These are phyloP conservation scores for Tylopilus subfusipes DNA, from an alignment of 768 basidiomycete species.

Conservation along the genomic window DNA sequence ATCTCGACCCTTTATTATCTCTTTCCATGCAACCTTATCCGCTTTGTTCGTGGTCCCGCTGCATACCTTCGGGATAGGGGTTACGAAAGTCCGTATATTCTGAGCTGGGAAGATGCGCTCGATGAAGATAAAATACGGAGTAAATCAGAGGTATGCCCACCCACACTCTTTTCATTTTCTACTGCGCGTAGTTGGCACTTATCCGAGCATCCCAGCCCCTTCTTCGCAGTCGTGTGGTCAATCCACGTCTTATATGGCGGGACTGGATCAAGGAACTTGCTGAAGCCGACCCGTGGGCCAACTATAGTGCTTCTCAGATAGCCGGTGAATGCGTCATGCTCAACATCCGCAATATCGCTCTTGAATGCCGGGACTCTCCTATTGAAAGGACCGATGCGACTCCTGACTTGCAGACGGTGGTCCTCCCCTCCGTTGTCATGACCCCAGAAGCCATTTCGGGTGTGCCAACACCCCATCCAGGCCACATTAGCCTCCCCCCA, in stretches of 20 bases:
- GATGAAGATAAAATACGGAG: conserved; percentile 68
- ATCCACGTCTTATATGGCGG: conserved; percentile 67
- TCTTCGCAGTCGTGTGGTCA: conserved; percentile 67
- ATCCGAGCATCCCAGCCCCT: conserved; percentile 44
- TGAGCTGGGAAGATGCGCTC: conserved; percentile 67
- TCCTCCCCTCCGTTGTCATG: conserved; percentile 5
- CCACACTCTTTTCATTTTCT: background rate
- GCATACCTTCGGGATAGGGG: conserved; percentile 54
- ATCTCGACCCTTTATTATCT: conserved; percentile 85
- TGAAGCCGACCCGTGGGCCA: conserved; percentile 63
- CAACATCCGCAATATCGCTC: conserved; percentile 52
- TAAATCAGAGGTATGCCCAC: conserved; percentile 59
- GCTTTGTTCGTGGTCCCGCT: conserved; percentile 69
- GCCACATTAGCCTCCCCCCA: conserved; percentile 34
- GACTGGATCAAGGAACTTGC: conserved; percentile 63
- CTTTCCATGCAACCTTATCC: conserved; percentile 84
- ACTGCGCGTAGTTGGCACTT: conserved; percentile 1
- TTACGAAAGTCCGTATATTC: conserved; percentile 57
- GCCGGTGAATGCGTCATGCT: conserved; percentile 68
- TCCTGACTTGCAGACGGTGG: conserved; percentile 4
- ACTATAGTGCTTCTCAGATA: conserved; percentile 58
- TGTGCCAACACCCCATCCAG: conserved; percentile 31
- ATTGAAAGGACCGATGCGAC: background rate
- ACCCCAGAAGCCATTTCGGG: conserved; percentile 24
- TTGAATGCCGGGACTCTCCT: conserved; percentile 37